These are phyloP conservation scores for Penicillium carneum DNA, from an alignment of 2,329 filamentous ascomycete genomes.

Conservation along the genomic window DNA sequence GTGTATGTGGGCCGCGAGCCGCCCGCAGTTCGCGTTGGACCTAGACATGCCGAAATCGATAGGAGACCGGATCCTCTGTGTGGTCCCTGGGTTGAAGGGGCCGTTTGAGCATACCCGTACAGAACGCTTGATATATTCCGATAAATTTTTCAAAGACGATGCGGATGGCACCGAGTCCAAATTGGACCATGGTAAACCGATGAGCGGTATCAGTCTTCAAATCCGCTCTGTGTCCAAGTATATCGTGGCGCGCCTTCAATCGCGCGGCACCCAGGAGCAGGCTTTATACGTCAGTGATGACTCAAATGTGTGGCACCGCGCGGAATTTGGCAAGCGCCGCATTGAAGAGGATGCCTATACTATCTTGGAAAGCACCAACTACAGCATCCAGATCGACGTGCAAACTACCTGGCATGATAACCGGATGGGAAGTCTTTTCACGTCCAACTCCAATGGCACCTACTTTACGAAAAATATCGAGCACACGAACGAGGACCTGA, in stretches of 20 bases:
- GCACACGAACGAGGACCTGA: conserved; percentile 82
- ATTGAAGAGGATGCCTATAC: conserved; percentile 88
- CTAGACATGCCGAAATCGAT: conserved; percentile 69
- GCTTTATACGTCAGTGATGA: conserved; percentile 89
- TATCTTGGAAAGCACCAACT: conserved; percentile 92
- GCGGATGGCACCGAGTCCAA: conserved; percentile 70
- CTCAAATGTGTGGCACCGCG: conserved; percentile 84
- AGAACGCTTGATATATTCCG: conserved; percentile 79
- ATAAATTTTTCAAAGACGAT: conserved; percentile 77
- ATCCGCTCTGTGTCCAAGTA: conserved; percentile 85
- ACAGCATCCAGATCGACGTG: conserved; percentile 96
- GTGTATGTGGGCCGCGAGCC: conserved; percentile 87
- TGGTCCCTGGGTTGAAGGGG: conserved; percentile 76
- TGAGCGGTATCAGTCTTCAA: conserved; percentile 76
- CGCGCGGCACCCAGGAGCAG: conserved; percentile 84
- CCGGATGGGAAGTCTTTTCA: conserved; percentile 87
- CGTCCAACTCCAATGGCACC: conserved; percentile 95
- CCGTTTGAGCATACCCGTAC: conserved; percentile 67
- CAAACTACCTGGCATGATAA: conserved; percentile 69
- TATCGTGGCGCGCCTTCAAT: conserved; percentile 81
- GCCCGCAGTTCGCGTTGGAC: conserved; percentile 67
- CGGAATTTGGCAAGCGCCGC: conserved; percentile 86
- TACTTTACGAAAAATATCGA: conserved; percentile 92
- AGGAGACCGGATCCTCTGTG: conserved; percentile 77
- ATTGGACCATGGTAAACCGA: conserved; percentile 74